These are phyloP conservation scores for Misopates orontium DNA, from an alignment of 257 asterid genomes.

Conservation along the genomic window DNA sequence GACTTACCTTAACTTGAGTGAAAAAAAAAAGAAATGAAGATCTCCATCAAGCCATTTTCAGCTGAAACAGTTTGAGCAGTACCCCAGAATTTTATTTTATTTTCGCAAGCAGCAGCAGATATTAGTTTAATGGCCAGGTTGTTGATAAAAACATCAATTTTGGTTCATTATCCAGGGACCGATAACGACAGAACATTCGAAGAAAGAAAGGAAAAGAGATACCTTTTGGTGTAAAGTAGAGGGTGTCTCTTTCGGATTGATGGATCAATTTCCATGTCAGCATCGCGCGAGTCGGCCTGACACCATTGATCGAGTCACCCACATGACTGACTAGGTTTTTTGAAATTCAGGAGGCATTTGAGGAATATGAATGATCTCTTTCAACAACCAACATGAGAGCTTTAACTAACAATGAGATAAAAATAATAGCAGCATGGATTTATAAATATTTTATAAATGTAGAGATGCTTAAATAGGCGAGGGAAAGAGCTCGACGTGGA, in stretches of 20 bases:
- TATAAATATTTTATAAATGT: slow-evolving; percentile 13
- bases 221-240: slow-evolving; percentile 8
- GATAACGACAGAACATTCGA: slow-evolving; percentile 5
- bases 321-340: slow-evolving; percentile 31
- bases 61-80: background rate
- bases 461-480: background rate
- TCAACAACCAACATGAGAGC: too few species aligned
- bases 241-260: too few species aligned
- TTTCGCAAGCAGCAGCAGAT: too few species aligned
- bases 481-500: slow-evolving; percentile 14
- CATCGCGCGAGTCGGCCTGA: background rate
- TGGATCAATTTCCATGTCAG: too few species aligned
- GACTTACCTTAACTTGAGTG: background rate
- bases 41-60: slow-evolving; percentile 22
- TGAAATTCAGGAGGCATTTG: slow-evolving; percentile 3
- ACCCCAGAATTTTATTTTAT: background rate
- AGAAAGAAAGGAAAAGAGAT: background rate
- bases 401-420: too few species aligned
- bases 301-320: slow-evolving; percentile 31
- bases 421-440: too few species aligned
- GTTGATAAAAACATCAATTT: background rate
- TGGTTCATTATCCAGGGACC: background rate
- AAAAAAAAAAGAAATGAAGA: background rate
- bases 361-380: background rate
- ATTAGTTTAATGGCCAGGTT: background rate